Evolutionary conservation across 2,329 filamentous ascomycete genomes (phyloP).

Genomic region (Akanthomyces muscarius): DNA sequence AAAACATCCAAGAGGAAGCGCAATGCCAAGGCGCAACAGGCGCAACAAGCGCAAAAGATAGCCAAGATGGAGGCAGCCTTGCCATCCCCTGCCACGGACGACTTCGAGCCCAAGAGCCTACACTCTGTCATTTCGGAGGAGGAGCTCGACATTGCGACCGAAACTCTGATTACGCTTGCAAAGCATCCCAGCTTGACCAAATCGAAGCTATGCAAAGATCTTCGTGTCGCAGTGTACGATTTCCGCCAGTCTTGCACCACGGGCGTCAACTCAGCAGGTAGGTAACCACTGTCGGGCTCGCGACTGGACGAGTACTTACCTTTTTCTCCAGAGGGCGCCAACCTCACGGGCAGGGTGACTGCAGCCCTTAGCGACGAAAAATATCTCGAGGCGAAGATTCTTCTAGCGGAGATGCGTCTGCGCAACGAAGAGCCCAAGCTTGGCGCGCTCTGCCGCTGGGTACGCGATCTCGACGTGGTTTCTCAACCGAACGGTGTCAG

Average conservation of each 20-base stretch:
- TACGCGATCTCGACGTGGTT: constrained; percentile 65
- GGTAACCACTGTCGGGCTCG: constrained; percentile 14
- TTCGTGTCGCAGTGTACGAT: constrained; percentile 63
- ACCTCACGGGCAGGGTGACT: constrained; percentile 63
- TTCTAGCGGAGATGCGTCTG: constrained; percentile 67
- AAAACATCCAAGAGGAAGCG: constrained; percentile 46
- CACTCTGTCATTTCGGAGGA: constrained; percentile 55
- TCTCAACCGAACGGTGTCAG: constrained; percentile 46
- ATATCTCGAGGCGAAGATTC: constrained; percentile 60
- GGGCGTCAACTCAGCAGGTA: constrained; percentile 55
- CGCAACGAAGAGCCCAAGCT: constrained; percentile 62
- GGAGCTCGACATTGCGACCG: constrained; percentile 63
- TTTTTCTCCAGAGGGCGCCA: constrained; percentile 44
- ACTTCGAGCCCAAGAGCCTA: constrained; percentile 45
- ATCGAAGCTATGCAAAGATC: constrained; percentile 62
- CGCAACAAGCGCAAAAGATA: constrained; percentile 34
- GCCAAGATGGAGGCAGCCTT: constrained; percentile 38
- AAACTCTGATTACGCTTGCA: constrained; percentile 57
- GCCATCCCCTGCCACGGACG: constrained; percentile 33
- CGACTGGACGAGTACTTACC: constrained; percentile 17
- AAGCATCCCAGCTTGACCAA: constrained; percentile 61
- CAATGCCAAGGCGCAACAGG: constrained; percentile 30
- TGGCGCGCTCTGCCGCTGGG: constrained; percentile 68
- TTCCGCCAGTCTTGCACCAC: constrained; percentile 67
- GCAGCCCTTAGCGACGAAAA: constrained; percentile 62